A percentile compares a stretch with the other conserved stretches of the same genome.
Conservation (phyloP, 192 early-diverging fungal species). For the Backusella liffmaniae region DNA sequence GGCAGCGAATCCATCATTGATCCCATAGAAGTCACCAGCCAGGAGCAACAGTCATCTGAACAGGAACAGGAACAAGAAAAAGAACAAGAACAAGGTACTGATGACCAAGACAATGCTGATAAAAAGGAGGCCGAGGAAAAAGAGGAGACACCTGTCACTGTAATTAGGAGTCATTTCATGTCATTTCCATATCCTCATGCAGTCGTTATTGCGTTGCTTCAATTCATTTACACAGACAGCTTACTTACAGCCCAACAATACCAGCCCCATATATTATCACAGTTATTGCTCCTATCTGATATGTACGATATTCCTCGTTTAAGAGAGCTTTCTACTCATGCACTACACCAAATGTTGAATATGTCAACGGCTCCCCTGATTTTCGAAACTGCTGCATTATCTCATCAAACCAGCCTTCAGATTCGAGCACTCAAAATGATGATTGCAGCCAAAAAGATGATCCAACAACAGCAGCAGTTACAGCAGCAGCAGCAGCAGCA, state of each 20-base stretch:
- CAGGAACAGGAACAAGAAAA: not conserved
- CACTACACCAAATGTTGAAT: conserved; percentile 62
- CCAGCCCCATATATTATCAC: conserved; percentile 63
- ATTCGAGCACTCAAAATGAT: conserved; percentile 56
- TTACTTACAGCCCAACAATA: conserved; percentile 65
- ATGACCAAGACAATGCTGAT: not conserved
- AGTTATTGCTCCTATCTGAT: conserved; percentile 60
- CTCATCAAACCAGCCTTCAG: conserved; percentile 65
- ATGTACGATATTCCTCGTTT: conserved; percentile 64
- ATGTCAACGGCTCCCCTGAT: conserved; percentile 65
- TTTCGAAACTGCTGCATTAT: conserved; percentile 65
- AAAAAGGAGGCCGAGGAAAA: not conserved
- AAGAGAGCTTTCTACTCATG: conserved; percentile 51
- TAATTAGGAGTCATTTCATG: conserved; percentile 32
- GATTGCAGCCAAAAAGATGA: conserved; percentile 58
- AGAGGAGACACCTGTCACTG: not conserved
- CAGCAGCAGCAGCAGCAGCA: not conserved
- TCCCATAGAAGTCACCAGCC: not conserved
- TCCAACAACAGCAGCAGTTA: conserved; percentile 50
- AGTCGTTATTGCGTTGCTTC: conserved; percentile 59
- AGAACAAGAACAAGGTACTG: not conserved
- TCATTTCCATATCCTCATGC: conserved; percentile 46
- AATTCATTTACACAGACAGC: conserved; percentile 70
- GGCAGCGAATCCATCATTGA: not conserved
- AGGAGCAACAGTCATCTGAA: not conserved